Evolutionary conservation across 2,329 filamentous ascomycete species (phyloP).

Genomic region (Verticillium albo-atrum): DNA sequence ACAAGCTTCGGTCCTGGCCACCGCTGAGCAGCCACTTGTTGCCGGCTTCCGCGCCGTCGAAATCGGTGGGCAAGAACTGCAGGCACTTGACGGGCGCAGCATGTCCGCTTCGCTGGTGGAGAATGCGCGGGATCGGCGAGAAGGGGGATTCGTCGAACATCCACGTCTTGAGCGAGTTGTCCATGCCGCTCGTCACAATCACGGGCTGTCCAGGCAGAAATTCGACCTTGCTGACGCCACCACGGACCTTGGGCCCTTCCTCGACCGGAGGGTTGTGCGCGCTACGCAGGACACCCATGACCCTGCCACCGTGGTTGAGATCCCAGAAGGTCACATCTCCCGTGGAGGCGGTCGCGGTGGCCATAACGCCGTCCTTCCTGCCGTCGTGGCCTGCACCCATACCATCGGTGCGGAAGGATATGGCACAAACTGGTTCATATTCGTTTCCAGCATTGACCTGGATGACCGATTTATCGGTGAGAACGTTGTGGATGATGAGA

Average conservation of each 20-base stretch:
- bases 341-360: slow-evolving; percentile 71
- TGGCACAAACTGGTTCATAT: slow-evolving; percentile 67
- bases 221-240: slow-evolving; percentile 81
- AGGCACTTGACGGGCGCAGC: slow-evolving; percentile 79
- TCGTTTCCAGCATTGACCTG: slow-evolving; percentile 62
- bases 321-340: slow-evolving; percentile 97
- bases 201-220: slow-evolving; percentile 88
- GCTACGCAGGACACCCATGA: slow-evolving; percentile 80
- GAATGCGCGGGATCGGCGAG: slow-evolving; percentile 75
- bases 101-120: slow-evolving; percentile 86
- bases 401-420: slow-evolving; percentile 87
- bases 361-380: slow-evolving; percentile 84
- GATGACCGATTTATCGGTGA: slow-evolving; percentile 70
- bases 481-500: slow-evolving; percentile 76
- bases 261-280: slow-evolving; percentile 75
- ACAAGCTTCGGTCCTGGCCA: slow-evolving; percentile 84
- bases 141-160: slow-evolving; percentile 93
- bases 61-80: slow-evolving; percentile 80
- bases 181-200: slow-evolving; percentile 81
- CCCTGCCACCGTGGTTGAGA: slow-evolving; percentile 79
- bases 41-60: slow-evolving; percentile 80
- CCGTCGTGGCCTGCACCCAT: slow-evolving; percentile 86
- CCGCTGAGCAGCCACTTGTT: slow-evolving; percentile 95
- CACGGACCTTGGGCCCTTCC: slow-evolving; percentile 52
- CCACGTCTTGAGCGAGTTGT: slow-evolving; percentile 94